Conservation (phyloP, 208 protist genomes). For the Polymyxa betae region DNA sequence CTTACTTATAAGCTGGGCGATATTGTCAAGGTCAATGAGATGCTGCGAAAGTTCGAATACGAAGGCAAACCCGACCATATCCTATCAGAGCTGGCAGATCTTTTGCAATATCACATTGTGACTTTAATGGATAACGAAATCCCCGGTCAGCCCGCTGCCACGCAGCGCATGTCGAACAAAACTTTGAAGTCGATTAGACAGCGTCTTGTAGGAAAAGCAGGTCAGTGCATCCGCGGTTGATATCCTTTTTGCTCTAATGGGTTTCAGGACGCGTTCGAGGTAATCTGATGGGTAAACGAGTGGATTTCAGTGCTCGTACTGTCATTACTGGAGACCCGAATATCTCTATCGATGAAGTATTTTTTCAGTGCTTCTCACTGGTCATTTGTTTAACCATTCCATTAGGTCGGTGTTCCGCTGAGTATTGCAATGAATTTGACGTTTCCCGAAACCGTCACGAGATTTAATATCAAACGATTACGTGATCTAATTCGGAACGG, state of each 20-base stretch:
- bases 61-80: constrained; percentile 81
- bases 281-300: constrained; percentile 99
- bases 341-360: constrained; percentile 84
- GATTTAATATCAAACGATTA: constrained; percentile 90
- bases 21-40: constrained; percentile 93
- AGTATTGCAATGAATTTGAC: constrained; percentile 97
- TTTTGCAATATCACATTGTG: constrained; percentile 94
- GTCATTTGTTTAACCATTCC: not conserved
- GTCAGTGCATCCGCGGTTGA: constrained; percentile 60
- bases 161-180: constrained; percentile 77
- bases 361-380: not conserved
- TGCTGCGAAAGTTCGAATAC: constrained; percentile 82
- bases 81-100: constrained; percentile 79
- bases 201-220: constrained; percentile 98
- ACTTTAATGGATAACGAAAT: constrained; percentile 97
- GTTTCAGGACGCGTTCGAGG: constrained; percentile 83
- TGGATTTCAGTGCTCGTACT: constrained; percentile 98
- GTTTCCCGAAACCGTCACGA: constrained; percentile 97
- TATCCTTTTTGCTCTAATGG: not conserved
- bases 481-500: constrained; percentile 87
- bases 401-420: constrained; percentile 96
- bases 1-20: constrained; percentile 95
- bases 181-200: constrained; percentile 96
- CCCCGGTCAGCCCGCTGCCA: constrained; percentile 83
- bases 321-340: constrained; percentile 98